Percentiles rank a stretch among this genome's conserved stretches.
Evolutionary conservation across 441 rosid species (phyloP).

Genomic region (Theobroma grandiflorum): DNA sequence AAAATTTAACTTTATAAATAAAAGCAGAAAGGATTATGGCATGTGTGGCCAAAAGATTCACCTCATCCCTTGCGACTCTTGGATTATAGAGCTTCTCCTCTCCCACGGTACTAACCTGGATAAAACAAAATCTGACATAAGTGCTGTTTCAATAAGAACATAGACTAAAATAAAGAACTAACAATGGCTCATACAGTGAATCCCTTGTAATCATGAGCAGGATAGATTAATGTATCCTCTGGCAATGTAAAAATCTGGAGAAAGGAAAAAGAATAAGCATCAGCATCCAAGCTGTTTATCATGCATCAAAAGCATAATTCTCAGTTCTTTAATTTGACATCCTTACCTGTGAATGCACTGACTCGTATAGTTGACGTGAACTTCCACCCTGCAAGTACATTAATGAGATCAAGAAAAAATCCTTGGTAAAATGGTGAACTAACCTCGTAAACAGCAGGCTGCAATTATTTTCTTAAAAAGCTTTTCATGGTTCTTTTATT

Average conservation of each 20-base stretch:
- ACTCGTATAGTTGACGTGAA: conserved; percentile 72
- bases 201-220: conserved; percentile 92
- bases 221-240: conserved; percentile 81
- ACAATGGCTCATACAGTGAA: conserved; percentile 53
- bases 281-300: neutral
- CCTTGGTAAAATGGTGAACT: neutral
- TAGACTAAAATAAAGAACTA: conserved; percentile 5
- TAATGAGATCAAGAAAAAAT: conserved; percentile 10
- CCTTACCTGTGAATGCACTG: conserved; percentile 92
- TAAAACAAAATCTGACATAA: neutral
- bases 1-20: neutral
- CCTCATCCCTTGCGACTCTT: conserved; percentile 83
- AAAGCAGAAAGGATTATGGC: conserved; percentile 5
- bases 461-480: neutral
- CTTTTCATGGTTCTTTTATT: neutral
- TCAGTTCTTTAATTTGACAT: conserved; percentile 6
- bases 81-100: conserved; percentile 83
- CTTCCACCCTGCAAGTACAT: conserved; percentile 70
- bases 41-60: conserved; percentile 23
- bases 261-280: neutral
- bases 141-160: neutral
- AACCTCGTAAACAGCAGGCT: neutral
- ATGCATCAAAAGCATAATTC: neutral
- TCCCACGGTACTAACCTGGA: conserved; percentile 85
- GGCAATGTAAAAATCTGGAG: conserved; percentile 85